These are phyloP conservation scores for Chlamydomonas reinhardtii DNA, from an alignment of 163 green algal genomes.

Conservation along the genomic window DNA sequence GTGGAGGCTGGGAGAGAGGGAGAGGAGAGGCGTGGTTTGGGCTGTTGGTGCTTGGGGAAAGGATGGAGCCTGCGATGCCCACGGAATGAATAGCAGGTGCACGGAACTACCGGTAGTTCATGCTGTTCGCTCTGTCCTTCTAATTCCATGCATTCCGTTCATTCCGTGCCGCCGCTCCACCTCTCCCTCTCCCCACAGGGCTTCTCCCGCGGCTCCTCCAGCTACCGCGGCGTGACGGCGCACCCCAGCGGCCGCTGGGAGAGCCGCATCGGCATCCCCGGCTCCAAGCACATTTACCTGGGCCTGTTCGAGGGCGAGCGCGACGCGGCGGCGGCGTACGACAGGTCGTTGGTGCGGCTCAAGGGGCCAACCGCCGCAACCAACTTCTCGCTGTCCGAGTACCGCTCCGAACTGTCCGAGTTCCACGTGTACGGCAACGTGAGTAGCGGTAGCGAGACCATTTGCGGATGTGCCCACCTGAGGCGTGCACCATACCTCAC, in stretches of 20 bases:
- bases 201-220: constrained; percentile 86
- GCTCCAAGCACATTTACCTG: constrained; percentile 80
- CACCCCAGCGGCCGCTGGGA: constrained; percentile 91
- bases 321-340: constrained; percentile 83
- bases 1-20: too few species aligned
- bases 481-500: too few species aligned
- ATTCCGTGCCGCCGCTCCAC: too few species aligned
- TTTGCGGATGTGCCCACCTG: too few species aligned
- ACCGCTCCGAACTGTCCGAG: constrained; percentile 82
- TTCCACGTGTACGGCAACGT: constrained; percentile 76
- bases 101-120: too few species aligned
- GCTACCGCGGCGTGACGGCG: constrained; percentile 87
- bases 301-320: constrained; percentile 71
- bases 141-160: too few species aligned
- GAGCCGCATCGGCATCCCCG: constrained; percentile 87
- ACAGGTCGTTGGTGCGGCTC: constrained; percentile 81
- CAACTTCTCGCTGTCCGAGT: constrained; percentile 90
- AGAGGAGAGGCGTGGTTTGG: too few species aligned
- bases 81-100: too few species aligned
- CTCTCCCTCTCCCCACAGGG: constrained; percentile 67
- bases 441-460: not conserved
- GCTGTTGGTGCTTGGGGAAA: too few species aligned
- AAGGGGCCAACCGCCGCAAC: constrained; percentile 82
- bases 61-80: too few species aligned
- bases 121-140: too few species aligned